Evolutionary conservation across 139 green algal genomes (phyloP).

Genomic region (Haematococcus sp.): DNA sequence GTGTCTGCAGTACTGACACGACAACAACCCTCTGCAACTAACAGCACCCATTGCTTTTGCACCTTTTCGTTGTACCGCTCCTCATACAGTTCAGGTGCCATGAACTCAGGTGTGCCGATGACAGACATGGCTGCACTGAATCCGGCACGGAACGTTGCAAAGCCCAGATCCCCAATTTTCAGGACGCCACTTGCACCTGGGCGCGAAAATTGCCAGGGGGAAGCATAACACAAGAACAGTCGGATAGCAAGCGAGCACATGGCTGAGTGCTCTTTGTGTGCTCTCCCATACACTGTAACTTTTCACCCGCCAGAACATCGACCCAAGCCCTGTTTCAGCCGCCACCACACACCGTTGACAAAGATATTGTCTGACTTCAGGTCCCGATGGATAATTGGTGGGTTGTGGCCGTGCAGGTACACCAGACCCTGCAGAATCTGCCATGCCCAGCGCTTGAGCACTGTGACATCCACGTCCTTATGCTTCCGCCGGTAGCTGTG

Average conservation of each 20-base stretch:
- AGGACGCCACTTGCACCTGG: conserved; percentile 90
- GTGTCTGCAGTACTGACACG: neutral
- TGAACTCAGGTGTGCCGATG: conserved; percentile 30
- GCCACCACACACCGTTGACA: neutral
- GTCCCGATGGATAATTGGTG: conserved; percentile 51
- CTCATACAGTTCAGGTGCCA: conserved; percentile 94
- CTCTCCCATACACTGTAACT: neutral
- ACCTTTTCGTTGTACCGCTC: conserved; percentile 93
- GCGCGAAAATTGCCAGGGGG: no score
- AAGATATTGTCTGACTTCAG: conserved; percentile 51
- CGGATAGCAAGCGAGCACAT: conserved; percentile 6
- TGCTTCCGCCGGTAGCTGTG: conserved; percentile 84
- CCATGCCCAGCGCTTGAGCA: conserved; percentile 88
- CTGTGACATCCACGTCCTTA: conserved; percentile 72
- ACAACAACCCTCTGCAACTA: neutral
- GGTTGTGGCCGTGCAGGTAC: conserved; percentile 89
- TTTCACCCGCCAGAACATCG: neutral
- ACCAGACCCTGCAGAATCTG: conserved; percentile 95
- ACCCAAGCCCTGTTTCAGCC: no score
- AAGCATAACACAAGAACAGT: conserved; percentile 89
- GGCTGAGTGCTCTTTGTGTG: neutral
- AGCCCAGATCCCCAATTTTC: conserved; percentile 97
- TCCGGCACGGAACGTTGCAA: conserved; percentile 85
- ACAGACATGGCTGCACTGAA: conserved; percentile 23
- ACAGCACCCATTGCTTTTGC: neutral